These are phyloP conservation scores for Xylaria scruposa DNA, from an alignment of 495 filamentous ascomycete genomes.

Conservation along the genomic window DNA sequence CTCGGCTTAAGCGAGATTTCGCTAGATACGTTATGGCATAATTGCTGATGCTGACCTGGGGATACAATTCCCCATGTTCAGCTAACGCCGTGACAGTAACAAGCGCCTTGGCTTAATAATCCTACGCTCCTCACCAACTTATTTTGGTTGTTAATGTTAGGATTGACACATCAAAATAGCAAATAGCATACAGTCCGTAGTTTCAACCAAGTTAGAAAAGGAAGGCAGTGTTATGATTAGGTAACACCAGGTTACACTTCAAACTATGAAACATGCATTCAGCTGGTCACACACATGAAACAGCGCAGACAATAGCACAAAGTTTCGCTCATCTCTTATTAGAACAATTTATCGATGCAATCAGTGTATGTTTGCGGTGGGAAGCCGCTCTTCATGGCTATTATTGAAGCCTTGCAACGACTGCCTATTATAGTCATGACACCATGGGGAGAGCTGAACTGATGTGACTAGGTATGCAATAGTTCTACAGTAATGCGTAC, in stretches of 20 bases:
- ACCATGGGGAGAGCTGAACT: background rate
- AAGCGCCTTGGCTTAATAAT: background rate
- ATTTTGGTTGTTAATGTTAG: background rate
- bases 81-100: background rate
- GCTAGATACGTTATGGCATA: background rate
- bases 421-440: background rate
- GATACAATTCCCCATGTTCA: background rate
- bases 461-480: background rate
- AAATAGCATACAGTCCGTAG: background rate
- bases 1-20: background rate
- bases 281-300: conserved; percentile 2
- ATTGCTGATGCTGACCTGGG: background rate
- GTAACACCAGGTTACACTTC: background rate
- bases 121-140: background rate
- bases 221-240: background rate
- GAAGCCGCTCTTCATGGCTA: conserved; percentile 2
- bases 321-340: background rate
- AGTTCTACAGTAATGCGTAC: background rate
- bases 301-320: background rate
- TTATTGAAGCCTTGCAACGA: background rate
- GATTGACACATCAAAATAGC: conserved; percentile 1
- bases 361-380: background rate
- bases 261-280: background rate
- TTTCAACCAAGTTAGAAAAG: conserved; percentile 7
- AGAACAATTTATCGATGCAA: background rate